Conservation (phyloP, 2,329 filamentous ascomycete species). For the Xylariaceae sp. region DNA sequence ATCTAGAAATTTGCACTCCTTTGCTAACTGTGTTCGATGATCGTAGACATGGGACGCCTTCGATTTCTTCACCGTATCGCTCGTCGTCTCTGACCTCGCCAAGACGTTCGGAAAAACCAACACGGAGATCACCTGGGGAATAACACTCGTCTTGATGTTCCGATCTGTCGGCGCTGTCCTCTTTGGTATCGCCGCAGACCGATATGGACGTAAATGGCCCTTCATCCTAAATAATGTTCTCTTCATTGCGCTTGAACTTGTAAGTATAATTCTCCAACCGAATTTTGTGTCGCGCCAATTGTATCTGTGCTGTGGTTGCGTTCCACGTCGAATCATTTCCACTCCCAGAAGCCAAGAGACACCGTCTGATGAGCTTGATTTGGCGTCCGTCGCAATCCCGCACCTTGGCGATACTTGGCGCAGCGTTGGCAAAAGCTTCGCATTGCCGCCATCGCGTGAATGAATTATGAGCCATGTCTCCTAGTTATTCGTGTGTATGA, state of each 20-base stretch:
- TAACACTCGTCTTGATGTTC: conserved; percentile 65
- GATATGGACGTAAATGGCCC: conserved; percentile 68
- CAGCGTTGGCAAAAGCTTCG: conserved; percentile 36
- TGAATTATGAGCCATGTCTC: neutral
- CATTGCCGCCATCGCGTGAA: conserved; percentile 3
- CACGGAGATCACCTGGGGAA: conserved; percentile 65
- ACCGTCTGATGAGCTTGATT: conserved; percentile 13
- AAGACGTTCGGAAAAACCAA: conserved; percentile 56
- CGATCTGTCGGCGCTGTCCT: conserved; percentile 57
- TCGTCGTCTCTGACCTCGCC: conserved; percentile 58
- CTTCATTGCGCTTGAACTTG: conserved; percentile 72
- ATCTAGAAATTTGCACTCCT: neutral
- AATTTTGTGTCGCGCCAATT: conserved; percentile 5
- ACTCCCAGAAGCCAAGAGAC: conserved; percentile 20
- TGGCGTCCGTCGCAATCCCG: conserved; percentile 17
- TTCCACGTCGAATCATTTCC: conserved; percentile 1
- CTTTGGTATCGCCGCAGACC: conserved; percentile 59
- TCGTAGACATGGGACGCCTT: conserved; percentile 63
- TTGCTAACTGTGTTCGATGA: conserved; percentile 9
- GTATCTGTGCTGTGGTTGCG: neutral
- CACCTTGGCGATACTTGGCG: conserved; percentile 34
- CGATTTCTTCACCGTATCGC: conserved; percentile 67
- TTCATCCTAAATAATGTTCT: conserved; percentile 76
- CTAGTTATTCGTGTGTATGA: neutral
- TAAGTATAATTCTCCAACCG: conserved; percentile 42